Evolutionary conservation across 768 basidiomycete species (phyloP).

Genomic region (Leccinum imitatum): DNA sequence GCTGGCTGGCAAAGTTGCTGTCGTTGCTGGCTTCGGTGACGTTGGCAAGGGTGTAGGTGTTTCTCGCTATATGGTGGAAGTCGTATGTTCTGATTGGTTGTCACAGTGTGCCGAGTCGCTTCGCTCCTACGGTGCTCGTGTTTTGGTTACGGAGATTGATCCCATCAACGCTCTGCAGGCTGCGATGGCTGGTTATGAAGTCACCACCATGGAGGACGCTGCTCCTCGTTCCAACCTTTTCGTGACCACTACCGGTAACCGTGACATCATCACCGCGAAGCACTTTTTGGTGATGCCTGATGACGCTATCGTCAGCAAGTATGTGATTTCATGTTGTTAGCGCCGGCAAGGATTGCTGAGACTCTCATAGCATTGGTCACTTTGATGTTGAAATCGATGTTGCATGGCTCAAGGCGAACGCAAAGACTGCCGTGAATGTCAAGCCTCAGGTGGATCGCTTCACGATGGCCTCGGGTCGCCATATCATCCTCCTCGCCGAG

Average conservation of each 20-base stretch:
- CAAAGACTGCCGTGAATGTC: slow-evolving; percentile 79
- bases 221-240: slow-evolving; percentile 88
- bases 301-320: slow-evolving; percentile 99
- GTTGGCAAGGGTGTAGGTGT: slow-evolving; percentile 95
- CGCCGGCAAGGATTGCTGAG: slow-evolving; percentile 10
- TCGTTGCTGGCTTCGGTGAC: slow-evolving; percentile 98
- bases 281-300: slow-evolving; percentile 96
- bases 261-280: slow-evolving; percentile 91
- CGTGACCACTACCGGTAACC: slow-evolving; percentile 97
- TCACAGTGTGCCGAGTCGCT: slow-evolving; percentile 95
- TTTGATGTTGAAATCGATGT: slow-evolving; percentile 94
- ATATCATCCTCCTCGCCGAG: slow-evolving; percentile 96
- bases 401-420: slow-evolving; percentile 96
- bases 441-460: slow-evolving; percentile 99
- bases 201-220: slow-evolving; percentile 97
- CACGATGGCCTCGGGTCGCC: slow-evolving; percentile 89
- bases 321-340: slow-evolving; percentile 31
- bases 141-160: slow-evolving; percentile 96
- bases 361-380: slow-evolving; percentile 41
- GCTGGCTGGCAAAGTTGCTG: slow-evolving; percentile 99
- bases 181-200: slow-evolving; percentile 99
- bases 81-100: slow-evolving; percentile 2
- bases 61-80: neutral
- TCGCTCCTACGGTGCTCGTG: slow-evolving; percentile 95
- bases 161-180: slow-evolving; percentile 99